Base-by-base conservation (phyloP, 2,329 filamentous ascomycete species). In the Colletotrichum salicis region DNA sequence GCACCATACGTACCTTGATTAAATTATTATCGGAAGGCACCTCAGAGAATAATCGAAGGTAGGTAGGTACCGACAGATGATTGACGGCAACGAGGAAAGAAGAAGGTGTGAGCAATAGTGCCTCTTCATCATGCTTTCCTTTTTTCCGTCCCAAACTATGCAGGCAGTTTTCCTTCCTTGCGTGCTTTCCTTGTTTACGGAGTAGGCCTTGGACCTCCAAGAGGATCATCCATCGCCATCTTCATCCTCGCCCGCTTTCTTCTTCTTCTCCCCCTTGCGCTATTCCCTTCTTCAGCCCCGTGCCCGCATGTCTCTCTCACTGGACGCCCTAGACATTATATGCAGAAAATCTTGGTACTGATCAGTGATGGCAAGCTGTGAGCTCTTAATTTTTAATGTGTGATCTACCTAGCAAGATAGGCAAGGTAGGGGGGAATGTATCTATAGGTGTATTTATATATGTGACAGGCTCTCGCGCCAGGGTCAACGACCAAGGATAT, bases 331-430 rank as follows among this genome's bases (percentile, higher is more conserved):
- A 15, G 31, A 54, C 22, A 48, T 48, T 48, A 22, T 13, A 52
- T 62, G 45, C 59, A 52, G 41, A 62, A 48, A 62, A 22, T 45
- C 24, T 63, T 48, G 48, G 48, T 19, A 15, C 35, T 29, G 60
- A 35, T 10, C 58, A 22, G 27, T 31, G 58, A 51, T 24, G 58
- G 15, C 54, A 57, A 57, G 8, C 37, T 41, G 15, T 41, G 6
- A 41, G 37, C 37, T 41, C 37, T 19, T 41, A 41, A 41, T 41
- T 41, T 15, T 19, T 41, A 41, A 41, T 41, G 19, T 48, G 41
- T 48, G 41, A 48, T 48, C 15, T 48, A n/a, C 41, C 19, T 48
- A 48, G 41, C 8, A 48, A 48, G 19, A 19, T 22, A 48, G 41
- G 41, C n/a, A 48, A 48, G 41, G 19, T 11, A 48, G 19, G 41